A percentile compares a stretch with the other conserved stretches of the same genome.
These are phyloP conservation scores for Acer saccharum DNA, from an alignment of 345 rosid genomes.

Conservation along the genomic window DNA sequence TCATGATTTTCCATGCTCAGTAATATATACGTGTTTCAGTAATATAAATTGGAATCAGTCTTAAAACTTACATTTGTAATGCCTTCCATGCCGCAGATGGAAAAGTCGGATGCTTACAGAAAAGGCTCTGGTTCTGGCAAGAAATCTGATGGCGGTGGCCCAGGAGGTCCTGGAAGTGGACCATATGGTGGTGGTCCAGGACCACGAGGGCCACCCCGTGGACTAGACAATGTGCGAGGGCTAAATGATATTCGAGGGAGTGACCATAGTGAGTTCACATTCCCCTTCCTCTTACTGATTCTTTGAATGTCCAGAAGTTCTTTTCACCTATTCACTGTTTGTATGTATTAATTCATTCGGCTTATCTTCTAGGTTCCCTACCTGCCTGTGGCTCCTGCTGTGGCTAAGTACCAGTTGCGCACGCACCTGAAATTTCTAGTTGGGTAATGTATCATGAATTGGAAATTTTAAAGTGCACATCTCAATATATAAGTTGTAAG, in stretches of 20 bases:
- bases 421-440: neutral
- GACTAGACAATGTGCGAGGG: slow-evolving; percentile 77
- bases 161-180: slow-evolving; percentile 83
- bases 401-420: slow-evolving; percentile 23
- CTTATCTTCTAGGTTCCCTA: slow-evolving; percentile 48
- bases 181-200: slow-evolving; percentile 39
- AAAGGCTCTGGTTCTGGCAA: slow-evolving; percentile 70
- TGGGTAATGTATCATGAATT: neutral
- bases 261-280: slow-evolving; percentile 58
- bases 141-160: slow-evolving; percentile 85
- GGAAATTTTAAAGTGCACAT: neutral
- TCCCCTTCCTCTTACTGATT: neutral
- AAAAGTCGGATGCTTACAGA: slow-evolving; percentile 70
- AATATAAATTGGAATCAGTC: neutral
- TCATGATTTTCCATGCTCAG: neutral
- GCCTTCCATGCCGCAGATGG: slow-evolving; percentile 56
- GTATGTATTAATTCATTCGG: neutral
- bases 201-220: slow-evolving; percentile 76
- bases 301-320: neutral
- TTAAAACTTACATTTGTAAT: neutral
- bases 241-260: slow-evolving; percentile 45
- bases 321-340: neutral
- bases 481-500: neutral
- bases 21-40: neutral
- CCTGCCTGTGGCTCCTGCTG: slow-evolving; percentile 91